Percentiles rank a stretch among this genome's conserved stretches.
These are phyloP conservation scores for Bipolaris zeicola DNA, from an alignment of 2,329 filamentous ascomycete species.

Conservation along the genomic window DNA sequence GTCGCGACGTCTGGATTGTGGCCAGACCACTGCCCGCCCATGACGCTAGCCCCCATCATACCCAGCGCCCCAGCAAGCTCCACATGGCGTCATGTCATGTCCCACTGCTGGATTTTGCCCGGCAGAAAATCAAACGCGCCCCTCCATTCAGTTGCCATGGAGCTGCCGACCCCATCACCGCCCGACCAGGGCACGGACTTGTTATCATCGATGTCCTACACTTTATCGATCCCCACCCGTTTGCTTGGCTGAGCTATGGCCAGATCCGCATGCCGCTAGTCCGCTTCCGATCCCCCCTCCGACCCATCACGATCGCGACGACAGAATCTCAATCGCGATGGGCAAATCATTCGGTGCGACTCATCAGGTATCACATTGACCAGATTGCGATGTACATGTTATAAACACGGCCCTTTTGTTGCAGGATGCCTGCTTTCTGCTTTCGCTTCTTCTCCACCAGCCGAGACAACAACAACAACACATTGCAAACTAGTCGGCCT, in stretches of 20 bases:
- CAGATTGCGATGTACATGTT: constrained; percentile 1
- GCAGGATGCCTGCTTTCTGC: not conserved
- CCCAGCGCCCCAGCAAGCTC: constrained; percentile 26
- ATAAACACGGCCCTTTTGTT: constrained; percentile 12
- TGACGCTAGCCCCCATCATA: constrained; percentile 27
- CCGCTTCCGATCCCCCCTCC: constrained; percentile 19
- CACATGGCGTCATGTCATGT: constrained; percentile 30
- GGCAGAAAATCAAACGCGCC: constrained; percentile 31
- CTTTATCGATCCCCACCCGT: constrained; percentile 33
- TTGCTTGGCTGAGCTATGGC: constrained; percentile 18
- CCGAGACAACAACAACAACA: constrained; percentile 1
- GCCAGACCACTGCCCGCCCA: constrained; percentile 25
- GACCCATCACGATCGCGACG: constrained; percentile 19
- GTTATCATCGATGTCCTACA: constrained; percentile 31
- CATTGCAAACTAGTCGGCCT: not conserved
- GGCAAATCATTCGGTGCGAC: constrained; percentile 14
- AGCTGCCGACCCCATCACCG: constrained; percentile 23
- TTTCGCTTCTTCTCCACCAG: constrained; percentile 1
- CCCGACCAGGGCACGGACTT: constrained; percentile 17
- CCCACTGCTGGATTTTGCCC: constrained; percentile 23
- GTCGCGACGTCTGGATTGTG: constrained; percentile 16
- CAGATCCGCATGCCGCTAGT: constrained; percentile 21
- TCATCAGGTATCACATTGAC: constrained; percentile 19
- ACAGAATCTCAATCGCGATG: constrained; percentile 20
- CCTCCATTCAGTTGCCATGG: constrained; percentile 24